Percentiles rank a stretch among this genome's conserved stretches.
phyloP scores from a whole-genome alignment of 257 asterid genomes.

The Vinca minor region DNA sequence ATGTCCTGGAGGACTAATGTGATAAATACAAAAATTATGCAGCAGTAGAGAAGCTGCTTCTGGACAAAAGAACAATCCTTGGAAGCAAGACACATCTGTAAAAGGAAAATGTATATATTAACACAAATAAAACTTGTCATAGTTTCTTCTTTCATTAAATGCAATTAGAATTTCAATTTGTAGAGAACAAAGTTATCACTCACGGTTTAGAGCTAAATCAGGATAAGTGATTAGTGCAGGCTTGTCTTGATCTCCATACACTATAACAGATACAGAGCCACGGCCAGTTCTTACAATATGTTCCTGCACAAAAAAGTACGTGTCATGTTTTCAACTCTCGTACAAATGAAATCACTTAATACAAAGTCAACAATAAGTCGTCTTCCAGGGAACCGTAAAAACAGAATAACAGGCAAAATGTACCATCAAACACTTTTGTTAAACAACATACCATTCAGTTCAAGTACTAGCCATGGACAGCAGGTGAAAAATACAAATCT shows the following conservation, averaged over 20 bases:
- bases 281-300: constrained; percentile 59
- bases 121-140: neutral
- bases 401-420: neutral
- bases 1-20: constrained; percentile 43
- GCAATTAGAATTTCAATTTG: constrained; percentile 10
- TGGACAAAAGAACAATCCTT: constrained; percentile 44
- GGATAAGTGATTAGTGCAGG: constrained; percentile 94
- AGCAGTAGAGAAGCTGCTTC: constrained; percentile 42
- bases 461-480: neutral
- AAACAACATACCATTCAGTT: neutral
- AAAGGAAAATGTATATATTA: constrained; percentile 6
- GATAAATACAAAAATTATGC: constrained; percentile 40
- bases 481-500: neutral
- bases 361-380: neutral
- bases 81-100: constrained; percentile 87
- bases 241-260: constrained; percentile 83
- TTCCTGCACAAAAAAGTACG: constrained; percentile 43
- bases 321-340: neutral
- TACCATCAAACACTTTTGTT: constrained; percentile 1
- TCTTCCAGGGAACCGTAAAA: neutral
- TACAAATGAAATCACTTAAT: neutral
- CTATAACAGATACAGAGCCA: constrained; percentile 80
- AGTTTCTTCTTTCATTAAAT: neutral
- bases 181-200: constrained; percentile 28
- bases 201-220: constrained; percentile 89